Evolutionary conservation across 108 stramenopile genomes (phyloP), one percentile per base, ranked within the genome.

Genomic region (Pelagomonas calceolata): DNA sequence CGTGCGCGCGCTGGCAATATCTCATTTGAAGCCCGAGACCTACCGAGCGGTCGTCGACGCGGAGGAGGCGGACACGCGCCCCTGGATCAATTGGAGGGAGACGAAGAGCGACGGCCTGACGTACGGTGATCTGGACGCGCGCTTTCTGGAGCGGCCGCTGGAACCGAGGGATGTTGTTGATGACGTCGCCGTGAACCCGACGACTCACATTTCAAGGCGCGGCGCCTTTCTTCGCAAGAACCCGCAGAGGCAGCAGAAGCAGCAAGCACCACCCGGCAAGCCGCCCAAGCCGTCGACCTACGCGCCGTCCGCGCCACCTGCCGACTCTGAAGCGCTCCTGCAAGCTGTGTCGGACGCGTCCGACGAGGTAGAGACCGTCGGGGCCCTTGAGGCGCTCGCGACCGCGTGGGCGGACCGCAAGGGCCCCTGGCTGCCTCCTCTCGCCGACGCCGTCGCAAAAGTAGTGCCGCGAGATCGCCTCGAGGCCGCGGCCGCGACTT

Each of bases 71-170:
- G 75, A 32, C 31, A 17, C 39, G 4, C 32, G 63, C 29, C 68
- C 63, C 30, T 88, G 87, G 87, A 69, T 75, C 65, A 85, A 91
- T 68, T 91, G 86, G 70, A 73, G 82, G 16, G 64, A 65, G 33
- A 70, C 86, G 9, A 86, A 91, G 81, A 78, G 81, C 0, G 91
- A 91, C 76, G 77, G 76, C 18, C 74, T 78, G 68, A 70, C 76
- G 5, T 91, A 91, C 70, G 90, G 88, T 3, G 90, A 91, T 70
- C 78, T 87, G 70, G 89, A 90, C 75, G 78, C 85, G 32, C 79
- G 87, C 26, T 89, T 89, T 67, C 63, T 81, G 30, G 77, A 74
- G 66, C 85, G 85, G 37, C 75, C 80, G 1, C 63, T 86, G 67
- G 60, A 64, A 4, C 73, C 78, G 12, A 69, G 65, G 1, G 87